Conservation (phyloP, 148 eudicot genomes). For the Rhododendron henanense region DNA sequence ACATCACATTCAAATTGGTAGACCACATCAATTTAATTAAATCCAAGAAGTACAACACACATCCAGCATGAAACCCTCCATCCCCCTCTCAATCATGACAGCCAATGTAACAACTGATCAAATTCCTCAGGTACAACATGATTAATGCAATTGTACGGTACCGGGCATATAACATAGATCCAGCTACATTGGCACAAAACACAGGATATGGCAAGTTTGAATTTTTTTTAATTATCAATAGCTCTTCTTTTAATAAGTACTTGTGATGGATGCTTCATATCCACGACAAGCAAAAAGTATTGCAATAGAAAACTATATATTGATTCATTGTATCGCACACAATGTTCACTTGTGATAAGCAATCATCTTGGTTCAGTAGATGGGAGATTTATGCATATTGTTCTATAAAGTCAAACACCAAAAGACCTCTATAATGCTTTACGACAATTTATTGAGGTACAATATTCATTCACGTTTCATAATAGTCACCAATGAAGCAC, state of each 20-base stretch:
- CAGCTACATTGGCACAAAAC: too few species aligned
- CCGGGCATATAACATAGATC: not conserved
- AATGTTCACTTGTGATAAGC: not conserved
- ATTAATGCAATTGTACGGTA: not conserved
- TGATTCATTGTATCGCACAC: not conserved
- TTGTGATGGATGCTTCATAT: too few species aligned
- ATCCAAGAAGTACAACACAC: not conserved
- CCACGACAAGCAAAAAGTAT: too few species aligned
- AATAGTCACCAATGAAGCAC: not conserved
- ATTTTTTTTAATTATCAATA: too few species aligned
- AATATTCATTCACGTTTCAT: not conserved
- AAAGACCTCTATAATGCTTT: not conserved
- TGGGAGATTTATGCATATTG: not conserved
- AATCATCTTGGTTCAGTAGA: not conserved
- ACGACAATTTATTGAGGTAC: not conserved
- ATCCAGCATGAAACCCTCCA: not conserved
- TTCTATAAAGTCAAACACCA: not conserved
- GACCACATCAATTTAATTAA: not conserved
- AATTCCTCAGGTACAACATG: not conserved
- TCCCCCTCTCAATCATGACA: not conserved
- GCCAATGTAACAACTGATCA: not conserved
- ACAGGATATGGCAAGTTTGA: too few species aligned
- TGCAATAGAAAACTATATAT: too few species aligned
- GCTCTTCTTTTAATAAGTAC: too few species aligned
- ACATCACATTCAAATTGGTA: not conserved